Evolutionary conservation across 805 yeast species (phyloP).

Genomic region (Wilhelminamyces savonicus): DNA sequence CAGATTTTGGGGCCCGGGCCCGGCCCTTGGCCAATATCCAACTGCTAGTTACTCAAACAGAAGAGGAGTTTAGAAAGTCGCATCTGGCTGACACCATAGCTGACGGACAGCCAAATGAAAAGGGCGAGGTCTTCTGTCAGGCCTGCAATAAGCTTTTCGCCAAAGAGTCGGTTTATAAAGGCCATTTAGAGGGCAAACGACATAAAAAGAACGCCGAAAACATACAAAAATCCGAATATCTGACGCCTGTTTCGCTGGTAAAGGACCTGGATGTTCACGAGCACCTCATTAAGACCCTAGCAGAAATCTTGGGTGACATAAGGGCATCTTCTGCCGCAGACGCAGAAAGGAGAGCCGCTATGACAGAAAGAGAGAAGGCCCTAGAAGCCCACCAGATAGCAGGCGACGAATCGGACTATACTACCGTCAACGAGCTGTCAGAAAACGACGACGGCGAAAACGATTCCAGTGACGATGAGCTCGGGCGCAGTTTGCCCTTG

Average conservation of each 20-base stretch:
- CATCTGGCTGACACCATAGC: not conserved
- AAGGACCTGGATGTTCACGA: conserved; percentile 19
- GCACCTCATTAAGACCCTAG: conserved; percentile 30
- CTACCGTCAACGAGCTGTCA: conserved; percentile 19
- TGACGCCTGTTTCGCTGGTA: conserved; percentile 1
- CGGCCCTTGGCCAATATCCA: conserved; percentile 9
- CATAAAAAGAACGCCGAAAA: conserved; percentile 49
- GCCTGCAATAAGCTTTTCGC: conserved; percentile 61
- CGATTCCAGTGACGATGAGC: conserved; percentile 21
- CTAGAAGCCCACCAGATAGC: conserved; percentile 41
- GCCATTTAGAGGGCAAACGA: conserved; percentile 69
- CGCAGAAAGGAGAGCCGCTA: conserved; percentile 56
- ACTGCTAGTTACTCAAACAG: too few species aligned
- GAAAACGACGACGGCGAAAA: conserved; percentile 21
- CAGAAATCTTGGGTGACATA: conserved; percentile 30
- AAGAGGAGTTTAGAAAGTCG: not conserved
- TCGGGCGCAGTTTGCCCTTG: conserved; percentile 52
- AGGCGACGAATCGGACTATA: conserved; percentile 16
- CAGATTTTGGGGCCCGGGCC: conserved; percentile 38
- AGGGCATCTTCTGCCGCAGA: conserved; percentile 50
- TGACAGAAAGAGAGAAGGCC: conserved; percentile 65
- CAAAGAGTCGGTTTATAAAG: conserved; percentile 56
- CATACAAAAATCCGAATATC: conserved; percentile 1
- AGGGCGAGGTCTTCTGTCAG: conserved; percentile 44
- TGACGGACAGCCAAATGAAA: conserved; percentile 10